phyloP scores from a whole-genome alignment of 495 filamentous ascomycete species.

The Penicillium silybi region DNA sequence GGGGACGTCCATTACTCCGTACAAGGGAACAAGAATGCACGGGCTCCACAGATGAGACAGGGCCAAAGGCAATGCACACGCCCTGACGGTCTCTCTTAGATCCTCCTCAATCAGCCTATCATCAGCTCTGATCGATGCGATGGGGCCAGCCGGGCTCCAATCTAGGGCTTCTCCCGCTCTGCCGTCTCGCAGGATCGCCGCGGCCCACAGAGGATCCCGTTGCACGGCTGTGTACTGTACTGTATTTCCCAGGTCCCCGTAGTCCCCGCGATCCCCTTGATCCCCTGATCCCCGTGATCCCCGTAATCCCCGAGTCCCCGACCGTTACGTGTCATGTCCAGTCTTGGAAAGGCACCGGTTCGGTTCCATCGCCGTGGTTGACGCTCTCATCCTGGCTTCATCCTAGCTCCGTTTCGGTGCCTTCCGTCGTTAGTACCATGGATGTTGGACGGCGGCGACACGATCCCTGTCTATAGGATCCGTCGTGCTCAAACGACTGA shows the following conservation, averaged over 20 bases:
- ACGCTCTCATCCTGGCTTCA: neutral
- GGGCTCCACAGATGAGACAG: neutral
- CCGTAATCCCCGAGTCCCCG: constrained; percentile 13
- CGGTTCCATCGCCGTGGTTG: neutral
- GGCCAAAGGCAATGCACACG: neutral
- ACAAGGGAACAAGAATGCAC: neutral
- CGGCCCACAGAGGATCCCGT: neutral
- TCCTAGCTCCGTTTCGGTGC: neutral
- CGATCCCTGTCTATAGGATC: neutral
- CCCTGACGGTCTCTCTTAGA: neutral
- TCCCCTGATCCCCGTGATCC: constrained; percentile 5
- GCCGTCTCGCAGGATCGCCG: constrained; percentile 13
- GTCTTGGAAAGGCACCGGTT: constrained; percentile 20
- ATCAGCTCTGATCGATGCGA: constrained; percentile 7
- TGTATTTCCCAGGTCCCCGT: no score
- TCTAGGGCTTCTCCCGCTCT: constrained; percentile 17
- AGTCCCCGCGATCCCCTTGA: no score
- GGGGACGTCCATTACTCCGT: no score
- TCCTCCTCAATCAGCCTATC: constrained; percentile 11
- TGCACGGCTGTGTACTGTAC: no score
- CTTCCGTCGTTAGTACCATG: no score
- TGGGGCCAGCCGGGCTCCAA: constrained; percentile 12
- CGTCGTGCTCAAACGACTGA: neutral
- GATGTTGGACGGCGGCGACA: neutral
- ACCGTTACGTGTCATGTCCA: constrained; percentile 40